These are phyloP conservation scores for Polytolypa hystricis DNA, from an alignment of 2,329 filamentous ascomycete genomes.

Conservation along the genomic window DNA sequence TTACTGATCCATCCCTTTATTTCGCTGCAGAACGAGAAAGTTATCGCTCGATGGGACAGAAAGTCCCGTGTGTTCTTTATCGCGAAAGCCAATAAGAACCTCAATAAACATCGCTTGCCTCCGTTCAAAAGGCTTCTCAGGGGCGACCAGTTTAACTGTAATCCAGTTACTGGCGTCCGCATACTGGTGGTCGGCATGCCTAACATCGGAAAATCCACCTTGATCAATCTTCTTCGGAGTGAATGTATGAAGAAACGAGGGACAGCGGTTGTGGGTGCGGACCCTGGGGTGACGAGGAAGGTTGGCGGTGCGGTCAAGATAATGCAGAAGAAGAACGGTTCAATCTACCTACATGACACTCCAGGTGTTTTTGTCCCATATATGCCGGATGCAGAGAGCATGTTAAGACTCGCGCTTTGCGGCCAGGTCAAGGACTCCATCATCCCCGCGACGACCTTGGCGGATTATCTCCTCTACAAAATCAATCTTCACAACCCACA, in stretches of 20 bases:
- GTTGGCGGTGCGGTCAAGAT: conserved; percentile 76
- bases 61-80: conserved; percentile 45
- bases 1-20: not conserved
- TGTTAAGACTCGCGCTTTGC: conserved; percentile 90
- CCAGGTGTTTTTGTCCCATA: conserved; percentile 94
- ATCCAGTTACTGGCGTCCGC: conserved; percentile 62
- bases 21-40: conserved; percentile 34
- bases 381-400: conserved; percentile 69
- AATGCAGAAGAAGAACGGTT: conserved; percentile 43
- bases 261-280: conserved; percentile 71
- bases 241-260: conserved; percentile 31
- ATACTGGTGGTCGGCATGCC: conserved; percentile 93
- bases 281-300: conserved; percentile 84
- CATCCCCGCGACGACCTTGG: conserved; percentile 64
- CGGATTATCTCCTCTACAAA: conserved; percentile 80
- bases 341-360: conserved; percentile 79
- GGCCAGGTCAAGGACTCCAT: conserved; percentile 85
- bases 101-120: conserved; percentile 38
- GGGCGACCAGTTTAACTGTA: not conserved
- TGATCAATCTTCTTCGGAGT: conserved; percentile 72
- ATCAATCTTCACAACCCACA: conserved; percentile 58
- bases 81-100: conserved; percentile 33
- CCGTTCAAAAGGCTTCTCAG: conserved; percentile 31
- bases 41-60: conserved; percentile 43
- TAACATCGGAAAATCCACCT: conserved; percentile 88